Percentiles rank a stretch among this genome's conserved stretches.
These are phyloP conservation scores for Barnettozyma sp. DNA, from an alignment of 805 yeast species.

Conservation along the genomic window DNA sequence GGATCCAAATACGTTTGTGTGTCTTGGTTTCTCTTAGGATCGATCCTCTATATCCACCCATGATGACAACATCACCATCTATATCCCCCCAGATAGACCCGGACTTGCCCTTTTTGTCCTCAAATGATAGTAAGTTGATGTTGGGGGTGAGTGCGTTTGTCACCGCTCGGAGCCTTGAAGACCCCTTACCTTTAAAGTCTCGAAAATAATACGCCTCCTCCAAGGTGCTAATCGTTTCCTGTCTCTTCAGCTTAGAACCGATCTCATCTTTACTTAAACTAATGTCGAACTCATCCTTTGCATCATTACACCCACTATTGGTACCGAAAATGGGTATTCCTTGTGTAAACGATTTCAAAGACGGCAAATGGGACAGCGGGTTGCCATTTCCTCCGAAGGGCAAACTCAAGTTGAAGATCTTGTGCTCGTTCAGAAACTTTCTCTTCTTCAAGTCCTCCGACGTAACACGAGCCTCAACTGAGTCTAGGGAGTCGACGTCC, in stretches of 20 bases:
- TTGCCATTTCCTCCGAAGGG: conserved; percentile 33
- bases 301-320: conserved; percentile 11
- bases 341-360: conserved; percentile 15
- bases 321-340: conserved; percentile 19
- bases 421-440: conserved; percentile 22
- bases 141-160: conserved; percentile 52
- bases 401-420: conserved; percentile 31
- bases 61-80: conserved; percentile 69
- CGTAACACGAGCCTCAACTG: conserved; percentile 14
- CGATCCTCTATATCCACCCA: conserved; percentile 90
- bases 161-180: conserved; percentile 64
- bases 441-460: conserved; percentile 15
- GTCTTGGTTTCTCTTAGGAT: conserved; percentile 61
- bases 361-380: conserved; percentile 21
- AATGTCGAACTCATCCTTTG: conserved; percentile 7
- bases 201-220: conserved; percentile 58
- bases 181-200: conserved; percentile 49
- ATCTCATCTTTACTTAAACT: conserved; percentile 20
- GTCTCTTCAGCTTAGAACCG: conserved; percentile 35
- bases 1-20: conserved; percentile 73
- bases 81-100: conserved; percentile 47
- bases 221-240: conserved; percentile 49
- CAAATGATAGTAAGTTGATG: conserved; percentile 23
- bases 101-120: conserved; percentile 23
- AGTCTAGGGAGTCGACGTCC: no score